phyloP scores from a whole-genome alignment of 805 yeast genomes.

The Saccharomycopsis fibuligera region DNA sequence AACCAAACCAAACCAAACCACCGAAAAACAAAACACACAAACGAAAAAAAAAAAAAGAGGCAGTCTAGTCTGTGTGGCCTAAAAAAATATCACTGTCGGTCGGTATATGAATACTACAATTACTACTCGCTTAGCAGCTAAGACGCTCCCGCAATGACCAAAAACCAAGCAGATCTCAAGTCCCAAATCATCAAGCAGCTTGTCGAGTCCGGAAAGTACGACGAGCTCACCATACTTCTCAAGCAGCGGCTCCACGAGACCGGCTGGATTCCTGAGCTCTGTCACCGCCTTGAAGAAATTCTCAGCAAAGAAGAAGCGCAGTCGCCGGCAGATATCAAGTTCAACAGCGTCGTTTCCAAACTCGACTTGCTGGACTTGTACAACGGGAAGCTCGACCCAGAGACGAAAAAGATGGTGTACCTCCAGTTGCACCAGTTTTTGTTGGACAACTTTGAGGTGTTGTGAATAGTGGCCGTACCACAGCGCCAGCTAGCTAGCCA shows the following conservation, averaged over 20 bases:
- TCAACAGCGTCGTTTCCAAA: conserved; percentile 12
- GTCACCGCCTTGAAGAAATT: conserved; percentile 27
- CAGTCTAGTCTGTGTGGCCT: no score
- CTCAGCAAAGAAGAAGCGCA: conserved; percentile 1
- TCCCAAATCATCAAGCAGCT: conserved; percentile 64
- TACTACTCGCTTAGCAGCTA: no score
- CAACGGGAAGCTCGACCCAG: conserved; percentile 12
- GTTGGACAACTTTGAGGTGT: conserved; percentile 17
- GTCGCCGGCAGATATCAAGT: conserved; percentile 8
- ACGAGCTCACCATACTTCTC: conserved; percentile 57
- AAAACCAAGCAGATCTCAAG: conserved; percentile 34
- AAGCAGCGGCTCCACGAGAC: conserved; percentile 61
- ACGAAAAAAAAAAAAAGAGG: no score
- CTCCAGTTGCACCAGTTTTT: conserved; percentile 12
- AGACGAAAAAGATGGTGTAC: conserved; percentile 7
- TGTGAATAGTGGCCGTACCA: no score
- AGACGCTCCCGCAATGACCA: conserved; percentile 30
- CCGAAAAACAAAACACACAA: no score
- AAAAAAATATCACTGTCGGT: no score
- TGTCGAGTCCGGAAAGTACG: conserved; percentile 75
- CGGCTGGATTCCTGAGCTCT: conserved; percentile 82
- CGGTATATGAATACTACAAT: no score
- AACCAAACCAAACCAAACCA: no score
- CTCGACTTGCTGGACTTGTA: conserved; percentile 17
- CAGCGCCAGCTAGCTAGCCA: no score